Conservation (phyloP, 2,329 filamentous ascomycete genomes). For the Drechslerella coelobrocha region DNA sequence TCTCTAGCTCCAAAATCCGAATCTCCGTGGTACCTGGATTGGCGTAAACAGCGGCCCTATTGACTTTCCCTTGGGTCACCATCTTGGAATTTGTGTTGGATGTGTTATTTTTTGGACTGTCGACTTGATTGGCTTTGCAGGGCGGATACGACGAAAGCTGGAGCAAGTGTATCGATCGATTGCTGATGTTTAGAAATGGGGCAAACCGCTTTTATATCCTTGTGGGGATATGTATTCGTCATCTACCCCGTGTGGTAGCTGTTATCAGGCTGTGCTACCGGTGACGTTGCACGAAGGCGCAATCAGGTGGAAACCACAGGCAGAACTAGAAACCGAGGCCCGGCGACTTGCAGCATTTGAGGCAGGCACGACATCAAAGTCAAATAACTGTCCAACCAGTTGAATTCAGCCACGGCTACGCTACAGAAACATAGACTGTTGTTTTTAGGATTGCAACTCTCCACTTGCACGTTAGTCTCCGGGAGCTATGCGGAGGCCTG, state of each 20-base stretch:
- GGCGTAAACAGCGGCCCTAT: constrained; percentile 54
- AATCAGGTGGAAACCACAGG: too few relatives aligned
- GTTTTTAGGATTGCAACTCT: neutral
- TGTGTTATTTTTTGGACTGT: constrained; percentile 13
- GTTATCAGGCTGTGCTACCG: too few relatives aligned
- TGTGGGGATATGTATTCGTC: too few relatives aligned
- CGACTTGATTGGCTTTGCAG: neutral
- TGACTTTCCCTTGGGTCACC: constrained; percentile 22
- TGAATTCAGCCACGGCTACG: neutral
- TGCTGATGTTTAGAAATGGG: too few relatives aligned
- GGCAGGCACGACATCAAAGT: neutral
- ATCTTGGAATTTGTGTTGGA: constrained; percentile 22
- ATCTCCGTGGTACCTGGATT: constrained; percentile 55
- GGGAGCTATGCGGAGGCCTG: neutral
- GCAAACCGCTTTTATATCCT: too few relatives aligned
- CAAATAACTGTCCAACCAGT: too few relatives aligned
- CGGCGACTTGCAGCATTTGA: neutral
- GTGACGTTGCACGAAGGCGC: too few relatives aligned
- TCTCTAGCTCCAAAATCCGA: constrained; percentile 54
- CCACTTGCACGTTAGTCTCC: neutral
- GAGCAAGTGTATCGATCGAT: neutral
- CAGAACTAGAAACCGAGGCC: too few relatives aligned
- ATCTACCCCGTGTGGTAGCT: too few relatives aligned
- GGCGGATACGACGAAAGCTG: neutral
- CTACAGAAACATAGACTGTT: neutral